A percentile compares a stretch with the other conserved stretches of the same genome.
Evolutionary conservation across 1,139 yeast species (phyloP).

Genomic region (Meyerozyma guilliermondii): DNA sequence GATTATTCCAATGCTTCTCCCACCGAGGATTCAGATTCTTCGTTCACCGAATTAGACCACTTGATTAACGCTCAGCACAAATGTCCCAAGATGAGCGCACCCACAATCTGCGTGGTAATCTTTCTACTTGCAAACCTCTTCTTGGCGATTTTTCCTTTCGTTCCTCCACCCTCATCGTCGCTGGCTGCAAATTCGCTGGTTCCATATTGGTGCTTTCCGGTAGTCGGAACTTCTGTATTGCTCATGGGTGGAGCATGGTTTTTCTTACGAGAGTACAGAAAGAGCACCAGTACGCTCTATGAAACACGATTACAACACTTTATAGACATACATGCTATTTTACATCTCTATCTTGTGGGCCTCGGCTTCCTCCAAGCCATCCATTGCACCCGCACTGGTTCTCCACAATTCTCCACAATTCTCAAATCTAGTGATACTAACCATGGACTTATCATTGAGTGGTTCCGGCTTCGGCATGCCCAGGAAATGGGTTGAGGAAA

Average conservation of each 20-base stretch:
- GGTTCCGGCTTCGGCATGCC: constrained; percentile 1
- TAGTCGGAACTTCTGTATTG: constrained; percentile 46
- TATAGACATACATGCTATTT: not conserved
- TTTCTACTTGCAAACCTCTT: constrained; percentile 48
- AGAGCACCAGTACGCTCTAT: not conserved
- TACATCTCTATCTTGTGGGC: not conserved
- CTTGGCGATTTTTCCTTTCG: constrained; percentile 52
- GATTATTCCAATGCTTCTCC: constrained; percentile 3
- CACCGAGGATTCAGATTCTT: constrained; percentile 1
- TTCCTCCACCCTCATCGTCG: constrained; percentile 42
- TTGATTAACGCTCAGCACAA: constrained; percentile 7
- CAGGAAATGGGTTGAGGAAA: constrained; percentile 17
- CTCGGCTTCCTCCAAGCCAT: not conserved
- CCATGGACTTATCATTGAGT: constrained; percentile 1
- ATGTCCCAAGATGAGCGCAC: constrained; percentile 21
- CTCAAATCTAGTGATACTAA: not conserved
- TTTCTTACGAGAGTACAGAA: not conserved
- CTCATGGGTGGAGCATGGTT: constrained; percentile 37
- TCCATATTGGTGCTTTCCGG: constrained; percentile 58
- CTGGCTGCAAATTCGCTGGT: constrained; percentile 19
- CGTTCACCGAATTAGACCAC: constrained; percentile 11
- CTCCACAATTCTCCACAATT: not conserved
- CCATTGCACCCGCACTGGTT: constrained; percentile 1
- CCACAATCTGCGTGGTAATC: constrained; percentile 25
- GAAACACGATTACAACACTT: not conserved